phyloP scores from a whole-genome alignment of 257 asterid genomes.

The Buddleja alternifolia region DNA sequence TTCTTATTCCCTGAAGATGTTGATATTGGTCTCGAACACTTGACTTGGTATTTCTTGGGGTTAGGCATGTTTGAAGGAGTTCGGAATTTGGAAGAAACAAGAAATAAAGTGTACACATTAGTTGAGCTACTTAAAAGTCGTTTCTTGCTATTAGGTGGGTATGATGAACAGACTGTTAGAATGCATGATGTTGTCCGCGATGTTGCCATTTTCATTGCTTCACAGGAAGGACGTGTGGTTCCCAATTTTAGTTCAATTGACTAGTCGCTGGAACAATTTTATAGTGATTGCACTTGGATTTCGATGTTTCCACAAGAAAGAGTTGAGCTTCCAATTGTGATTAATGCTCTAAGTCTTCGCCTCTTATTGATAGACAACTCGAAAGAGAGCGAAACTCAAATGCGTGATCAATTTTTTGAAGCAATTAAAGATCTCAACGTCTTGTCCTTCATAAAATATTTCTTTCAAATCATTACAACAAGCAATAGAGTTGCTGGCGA shows the following conservation, averaged over 20 bases:
- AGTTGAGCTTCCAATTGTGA: background rate
- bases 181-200: slow-evolving; percentile 10
- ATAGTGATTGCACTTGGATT: too few species aligned
- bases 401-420: too few species aligned
- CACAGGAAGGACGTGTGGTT: background rate
- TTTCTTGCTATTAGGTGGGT: background rate
- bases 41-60: background rate
- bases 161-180: background rate
- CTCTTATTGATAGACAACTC: background rate
- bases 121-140: too few species aligned
- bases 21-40: background rate
- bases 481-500: background rate
- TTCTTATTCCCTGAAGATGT: background rate
- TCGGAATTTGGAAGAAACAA: too few species aligned
- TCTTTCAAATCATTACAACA: background rate
- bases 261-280: background rate
- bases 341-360: background rate
- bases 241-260: background rate
- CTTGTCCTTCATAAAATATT: background rate
- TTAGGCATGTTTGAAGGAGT: background rate
- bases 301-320: too few species aligned
- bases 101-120: too few species aligned
- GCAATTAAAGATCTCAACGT: background rate
- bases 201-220: background rate
- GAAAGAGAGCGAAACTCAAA: background rate